These are phyloP conservation scores for Mortierella polycephala DNA, from an alignment of 371 early-diverging fungal genomes.

Conservation along the genomic window DNA sequence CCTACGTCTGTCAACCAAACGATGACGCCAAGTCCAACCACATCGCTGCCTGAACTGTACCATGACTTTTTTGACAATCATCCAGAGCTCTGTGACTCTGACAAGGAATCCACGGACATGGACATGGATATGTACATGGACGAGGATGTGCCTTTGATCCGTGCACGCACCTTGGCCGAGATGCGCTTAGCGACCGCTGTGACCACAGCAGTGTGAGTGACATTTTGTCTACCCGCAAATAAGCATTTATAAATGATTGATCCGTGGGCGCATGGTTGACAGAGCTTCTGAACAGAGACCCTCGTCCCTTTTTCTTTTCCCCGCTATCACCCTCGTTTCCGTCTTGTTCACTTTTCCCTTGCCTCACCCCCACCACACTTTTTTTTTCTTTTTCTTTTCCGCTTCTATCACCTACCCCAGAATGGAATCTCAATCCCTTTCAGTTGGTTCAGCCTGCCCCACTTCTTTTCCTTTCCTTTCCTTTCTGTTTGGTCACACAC, in stretches of 20 bases:
- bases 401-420: too few relatives aligned
- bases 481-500: too few relatives aligned
- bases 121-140: slow-evolving; percentile 37
- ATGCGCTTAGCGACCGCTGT: slow-evolving; percentile 17
- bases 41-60: slow-evolving; percentile 30
- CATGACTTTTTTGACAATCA: slow-evolving; percentile 43
- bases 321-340: background rate
- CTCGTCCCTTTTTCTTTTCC: background rate
- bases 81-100: slow-evolving; percentile 19
- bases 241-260: background rate
- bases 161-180: slow-evolving; percentile 32
- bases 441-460: too few relatives aligned
- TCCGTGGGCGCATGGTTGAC: background rate
- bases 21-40: slow-evolving; percentile 9
- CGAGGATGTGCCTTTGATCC: slow-evolving; percentile 22
- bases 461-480: too few relatives aligned
- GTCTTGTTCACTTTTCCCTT: background rate
- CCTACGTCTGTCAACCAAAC: background rate
- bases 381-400: too few relatives aligned
- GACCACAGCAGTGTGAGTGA: slow-evolving; percentile 9
- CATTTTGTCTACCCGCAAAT: too few relatives aligned
- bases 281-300: background rate
- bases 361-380: too few relatives aligned
- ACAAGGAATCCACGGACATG: slow-evolving; percentile 16
- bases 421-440: too few relatives aligned